Evolutionary conservation across 1,139 yeast species (phyloP), one percentile per base, ranked within the genome.

Genomic region (Saccharomyces hybrid): DNA sequence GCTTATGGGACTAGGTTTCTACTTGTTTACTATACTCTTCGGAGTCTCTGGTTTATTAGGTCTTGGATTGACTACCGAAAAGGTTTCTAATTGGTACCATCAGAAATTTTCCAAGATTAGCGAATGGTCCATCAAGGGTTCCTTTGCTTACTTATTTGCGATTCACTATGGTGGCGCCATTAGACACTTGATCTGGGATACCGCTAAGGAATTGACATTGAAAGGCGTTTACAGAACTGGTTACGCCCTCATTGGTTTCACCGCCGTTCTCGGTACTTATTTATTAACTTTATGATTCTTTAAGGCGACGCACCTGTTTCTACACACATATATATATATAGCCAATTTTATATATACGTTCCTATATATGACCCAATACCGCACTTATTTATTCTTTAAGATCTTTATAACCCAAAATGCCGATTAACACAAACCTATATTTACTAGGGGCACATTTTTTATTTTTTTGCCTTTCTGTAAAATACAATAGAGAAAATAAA

Each of bases 201-300:
- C 48, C 32, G 95, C 95, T 68, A 77, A 75, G 63, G 88, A 85
- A 71, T 80, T 91, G 71, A 79, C 90, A 59, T 66, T 88, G 62
- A 81, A 84, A 70, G 97, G 96, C 63, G 97, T 95, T 58, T 87
- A 87, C 81, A 82, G 87, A 75, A 90, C 97, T 50, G 98, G 97
- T 60, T 89, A 89, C 73, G 75, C 81, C 52, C 96, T 90, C 29
- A 71, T 90, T 59, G 97, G 84, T 41, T 75, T 81, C 63, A 76
- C 95, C 51, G 86, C 85, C 29, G 64, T 85, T 53, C 67, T 83
- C 31, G 89, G 96, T 52, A 65, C 88, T 32, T 80, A 74, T 70
- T 75, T 81, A 59, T 65, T 60, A 60, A 69, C 80, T 54, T 77
- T 76, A 71, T 74, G 73, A 65, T 46, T n/a, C 25, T 38, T 34